Percentiles rank a stretch among this genome's conserved stretches.
Conservation (phyloP, 1,284 basidiomycete species). For the Fomitiporia mediterranea region DNA sequence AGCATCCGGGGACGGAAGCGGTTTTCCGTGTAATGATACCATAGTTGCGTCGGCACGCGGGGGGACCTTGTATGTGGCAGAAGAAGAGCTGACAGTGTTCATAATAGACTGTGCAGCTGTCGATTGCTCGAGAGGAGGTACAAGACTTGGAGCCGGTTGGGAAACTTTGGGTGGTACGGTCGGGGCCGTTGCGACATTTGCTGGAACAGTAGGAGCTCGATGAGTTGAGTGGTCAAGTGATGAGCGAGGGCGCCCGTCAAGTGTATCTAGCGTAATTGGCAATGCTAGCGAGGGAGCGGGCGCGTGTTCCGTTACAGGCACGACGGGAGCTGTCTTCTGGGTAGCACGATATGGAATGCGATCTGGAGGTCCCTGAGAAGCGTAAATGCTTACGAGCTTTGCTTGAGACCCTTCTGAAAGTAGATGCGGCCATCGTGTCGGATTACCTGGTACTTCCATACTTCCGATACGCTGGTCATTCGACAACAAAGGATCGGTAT, state of each 20-base stretch:
- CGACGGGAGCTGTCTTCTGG: conserved; percentile 1
- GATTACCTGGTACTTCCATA: neutral
- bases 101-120: neutral
- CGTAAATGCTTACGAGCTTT: conserved; percentile 17
- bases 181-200: neutral
- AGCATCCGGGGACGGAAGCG: neutral
- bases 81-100: neutral
- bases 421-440: neutral
- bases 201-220: neutral
- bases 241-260: neutral
- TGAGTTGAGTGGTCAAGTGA: neutral
- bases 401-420: neutral
- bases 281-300: neutral
- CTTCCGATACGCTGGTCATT: neutral
- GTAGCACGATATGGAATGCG: conserved; percentile 1
- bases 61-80: neutral
- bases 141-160: neutral
- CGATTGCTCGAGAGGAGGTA: neutral
- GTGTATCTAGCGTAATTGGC: too few species aligned
- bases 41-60: neutral
- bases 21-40: neutral
- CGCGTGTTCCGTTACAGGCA: neutral
- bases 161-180: too few species aligned
- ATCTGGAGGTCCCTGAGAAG: conserved; percentile 19
- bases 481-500: neutral